Evolutionary conservation across 352 stramenopile genomes (phyloP), one percentile per base, ranked within the genome.

Genomic region (Phytopythium litorale): DNA sequence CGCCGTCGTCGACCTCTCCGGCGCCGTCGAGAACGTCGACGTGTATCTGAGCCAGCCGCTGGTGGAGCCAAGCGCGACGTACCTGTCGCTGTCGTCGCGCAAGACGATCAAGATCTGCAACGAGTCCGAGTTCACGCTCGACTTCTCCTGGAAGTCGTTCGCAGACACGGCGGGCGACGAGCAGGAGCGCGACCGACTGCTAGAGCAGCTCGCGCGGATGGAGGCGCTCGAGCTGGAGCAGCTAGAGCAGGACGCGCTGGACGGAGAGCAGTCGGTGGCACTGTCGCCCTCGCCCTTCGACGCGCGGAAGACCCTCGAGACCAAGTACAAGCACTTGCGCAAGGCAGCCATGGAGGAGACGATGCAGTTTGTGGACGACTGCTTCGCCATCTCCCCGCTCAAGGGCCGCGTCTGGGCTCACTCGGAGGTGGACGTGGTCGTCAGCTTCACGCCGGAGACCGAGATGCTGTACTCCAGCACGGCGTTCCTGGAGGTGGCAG

Each of bases 281-380:
- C 71, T 61, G 16, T 64, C 64, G 7, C 62, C 77, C 32, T 91
- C 75, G 16, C 72, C 78, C 9, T 96, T 94, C 58, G 71, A 90
- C 28, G 65, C 64, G 23, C 67, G 70, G 48, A 89, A 84, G 42
- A 71, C 80, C 3, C 71, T 98, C 28, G 82, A 94, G 38, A 88
- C 74, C 50, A 98, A 98, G 81, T 98, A 98, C 76, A 77, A 73
- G 46, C 85, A 97, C 52, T 65, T 98, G 38, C 78, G 87, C 25
- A 94, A 96, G 65, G 92, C 95, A 5, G 75, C 91, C 0, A 71
- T 89, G 7, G 88, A 98, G 33, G 96, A 98, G 67, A 63, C 62
- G 0, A 97, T 98, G 92, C 89, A 97, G 32, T 98, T 98, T 54
- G 84, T 94, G n/a, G 80, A 98, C 70, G 86, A 97, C 15, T 96